phyloP scores from a whole-genome alignment of 345 rosid genomes.

The Kernera saxatilis region DNA sequence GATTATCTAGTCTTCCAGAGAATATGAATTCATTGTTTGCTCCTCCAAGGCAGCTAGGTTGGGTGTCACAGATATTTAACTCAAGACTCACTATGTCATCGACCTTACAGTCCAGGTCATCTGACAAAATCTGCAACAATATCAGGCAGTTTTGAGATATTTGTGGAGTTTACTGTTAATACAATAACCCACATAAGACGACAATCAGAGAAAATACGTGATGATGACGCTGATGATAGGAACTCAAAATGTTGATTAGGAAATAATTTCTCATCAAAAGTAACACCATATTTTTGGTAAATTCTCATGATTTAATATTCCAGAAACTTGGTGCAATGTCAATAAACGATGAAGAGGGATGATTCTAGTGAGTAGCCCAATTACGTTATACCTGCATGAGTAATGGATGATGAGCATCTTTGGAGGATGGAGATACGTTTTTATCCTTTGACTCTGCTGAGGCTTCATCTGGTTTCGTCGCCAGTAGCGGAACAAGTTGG shows the following conservation, averaged over 20 bases:
- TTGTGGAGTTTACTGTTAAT: background rate
- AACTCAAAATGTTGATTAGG: background rate
- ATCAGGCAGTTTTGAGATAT: background rate
- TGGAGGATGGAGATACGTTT: conserved; percentile 36
- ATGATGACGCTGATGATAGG: background rate
- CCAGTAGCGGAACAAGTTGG: conserved; percentile 74
- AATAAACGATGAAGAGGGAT: background rate
- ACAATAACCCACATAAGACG: background rate
- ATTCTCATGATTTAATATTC: background rate
- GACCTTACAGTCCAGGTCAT: conserved; percentile 54
- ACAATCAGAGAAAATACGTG: background rate
- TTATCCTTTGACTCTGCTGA: conserved; percentile 48
- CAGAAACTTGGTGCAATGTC: background rate
- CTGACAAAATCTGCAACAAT: conserved; percentile 58
- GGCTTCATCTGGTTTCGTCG: conserved; percentile 53
- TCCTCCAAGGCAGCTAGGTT: conserved; percentile 97
- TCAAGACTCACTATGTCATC: conserved; percentile 75
- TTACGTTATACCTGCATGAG: conserved; percentile 66
- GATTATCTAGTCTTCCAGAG: conserved; percentile 96
- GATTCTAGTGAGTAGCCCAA: background rate
- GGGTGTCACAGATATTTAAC: conserved; percentile 92
- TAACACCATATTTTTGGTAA: background rate
- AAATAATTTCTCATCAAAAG: background rate
- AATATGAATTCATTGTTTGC: conserved; percentile 82
- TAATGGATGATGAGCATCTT: conserved; percentile 70